Conservation (phyloP, 192 early-diverging fungal genomes). For the Backusella macrospora region DNA sequence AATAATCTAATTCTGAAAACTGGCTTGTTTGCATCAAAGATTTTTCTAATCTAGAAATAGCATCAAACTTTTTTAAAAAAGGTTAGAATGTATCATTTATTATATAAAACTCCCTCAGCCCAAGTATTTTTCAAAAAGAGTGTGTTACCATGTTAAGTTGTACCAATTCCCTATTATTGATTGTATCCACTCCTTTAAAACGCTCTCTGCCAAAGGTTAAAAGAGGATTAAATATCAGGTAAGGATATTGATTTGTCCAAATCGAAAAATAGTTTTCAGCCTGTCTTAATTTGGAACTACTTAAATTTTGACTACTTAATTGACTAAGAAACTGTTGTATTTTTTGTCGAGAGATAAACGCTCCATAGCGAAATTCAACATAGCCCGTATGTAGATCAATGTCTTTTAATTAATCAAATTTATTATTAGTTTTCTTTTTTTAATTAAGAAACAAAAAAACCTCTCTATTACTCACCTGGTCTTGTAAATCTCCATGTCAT, state of each 20-base stretch:
- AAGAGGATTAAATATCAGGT: conserved; percentile 53
- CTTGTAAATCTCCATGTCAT: conserved; percentile 57
- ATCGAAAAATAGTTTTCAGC: conserved; percentile 60
- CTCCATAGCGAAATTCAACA: conserved; percentile 57
- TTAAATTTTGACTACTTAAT: conserved; percentile 40
- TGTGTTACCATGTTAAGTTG: conserved; percentile 34
- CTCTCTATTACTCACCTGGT: conserved; percentile 36
- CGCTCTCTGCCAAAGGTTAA: conserved; percentile 48
- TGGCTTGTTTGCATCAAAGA: conserved; percentile 43
- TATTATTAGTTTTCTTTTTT: background rate
- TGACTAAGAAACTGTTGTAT: conserved; percentile 53
- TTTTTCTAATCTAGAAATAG: conserved; percentile 43
- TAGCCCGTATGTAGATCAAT: conserved; percentile 52
- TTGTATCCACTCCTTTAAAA: conserved; percentile 46
- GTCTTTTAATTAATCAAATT: background rate
- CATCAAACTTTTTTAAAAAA: conserved; percentile 45
- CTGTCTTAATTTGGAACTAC: conserved; percentile 44
- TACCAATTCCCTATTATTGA: conserved; percentile 53
- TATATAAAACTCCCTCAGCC: too few species aligned
- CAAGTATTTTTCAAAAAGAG: background rate
- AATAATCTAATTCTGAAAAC: conserved; percentile 43
- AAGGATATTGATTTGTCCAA: conserved; percentile 62
- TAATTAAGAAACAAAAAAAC: conserved; percentile 15
- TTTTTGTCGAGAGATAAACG: conserved; percentile 48
- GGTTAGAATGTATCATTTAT: too few species aligned